Percentiles rank a stretch among this genome's conserved stretches.
phyloP scores from a whole-genome alignment of 352 stramenopile genomes.

The Thalassiosira exigua region DNA sequence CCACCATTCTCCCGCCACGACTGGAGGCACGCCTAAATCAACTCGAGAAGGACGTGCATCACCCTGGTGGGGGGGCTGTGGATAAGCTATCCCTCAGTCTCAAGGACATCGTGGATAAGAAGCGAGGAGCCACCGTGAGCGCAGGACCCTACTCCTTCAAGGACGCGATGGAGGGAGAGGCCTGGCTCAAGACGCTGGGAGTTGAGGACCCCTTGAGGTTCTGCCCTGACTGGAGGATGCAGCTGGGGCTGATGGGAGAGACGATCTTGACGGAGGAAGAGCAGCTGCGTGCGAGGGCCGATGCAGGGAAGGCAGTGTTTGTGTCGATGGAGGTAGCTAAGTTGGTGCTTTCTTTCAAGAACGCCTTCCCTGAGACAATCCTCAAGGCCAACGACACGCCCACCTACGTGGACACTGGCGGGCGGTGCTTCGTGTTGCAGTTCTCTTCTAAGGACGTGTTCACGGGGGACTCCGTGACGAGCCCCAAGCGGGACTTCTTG shows the following conservation, averaged over 20 bases:
- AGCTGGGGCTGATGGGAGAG: not conserved
- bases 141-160: conserved; percentile 13
- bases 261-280: not conserved
- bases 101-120: not conserved
- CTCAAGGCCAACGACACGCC: not conserved
- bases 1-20: not conserved
- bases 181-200: not conserved
- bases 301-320: not conserved
- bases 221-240: not conserved
- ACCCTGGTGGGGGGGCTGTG: conserved; percentile 1
- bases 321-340: not conserved
- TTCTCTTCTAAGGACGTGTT: not conserved
- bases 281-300: not conserved
- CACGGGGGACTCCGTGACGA: not conserved
- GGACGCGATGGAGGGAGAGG: not conserved
- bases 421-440: not conserved
- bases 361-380: conserved; percentile 1
- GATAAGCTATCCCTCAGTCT: not conserved
- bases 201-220: not conserved
- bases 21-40: not conserved
- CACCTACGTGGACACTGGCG: not conserved
- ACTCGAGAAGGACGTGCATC: not conserved
- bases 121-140: not conserved
- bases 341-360: not conserved
- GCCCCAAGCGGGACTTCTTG: not conserved